Evolutionary conservation across 805 yeast genomes (phyloP), one percentile per base, ranked within the genome.

Genomic region (Candida ovalis): DNA sequence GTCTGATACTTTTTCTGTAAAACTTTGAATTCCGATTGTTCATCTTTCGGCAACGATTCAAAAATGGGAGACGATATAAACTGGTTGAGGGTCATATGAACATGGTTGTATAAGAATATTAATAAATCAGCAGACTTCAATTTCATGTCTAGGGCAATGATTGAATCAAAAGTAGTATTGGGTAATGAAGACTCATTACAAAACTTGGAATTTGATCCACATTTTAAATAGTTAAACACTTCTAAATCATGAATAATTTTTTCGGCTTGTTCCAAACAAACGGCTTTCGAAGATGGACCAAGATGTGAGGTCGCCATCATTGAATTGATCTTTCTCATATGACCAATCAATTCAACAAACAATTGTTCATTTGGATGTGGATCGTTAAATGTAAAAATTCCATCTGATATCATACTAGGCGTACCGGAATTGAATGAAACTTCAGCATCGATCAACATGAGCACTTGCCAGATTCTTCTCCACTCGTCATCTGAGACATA

Each of bases 401-500:
- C 19, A n/a, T 42, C 38, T 3, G 28, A 2, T 3, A 51, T 28
- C 28, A 59, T 30, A 2, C 54, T 50, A 7, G 64, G 63, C 2
- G 49, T 42, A 23, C 66, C 61, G 2, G 64, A 55, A 35, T 48
- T 45, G 43, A 58, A 59, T 15, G 60, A 32, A 21, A 53, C 48
- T 21, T 60, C 54, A 3, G 59, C 49, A 49, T 62, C 66, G 35
- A 61, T 43, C 28, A 51, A 53, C 42, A 48, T 45, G 7, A 61
- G 47, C 18, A 52, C 32, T 5, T 24, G 36, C 57, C 61, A 54
- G 15, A 58, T 50, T 30, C 40, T 47, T 27, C 48, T 24, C 56
- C 57, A 56, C 23, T 62, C 65, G 10, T 42, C 36, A 13, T 41
- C 43, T 15, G 54, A 41, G 17, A 62, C 42, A 23, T 35, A 27